These are phyloP conservation scores for Kazachstania sp. DNA, from an alignment of 1,139 yeast species.

Conservation along the genomic window DNA sequence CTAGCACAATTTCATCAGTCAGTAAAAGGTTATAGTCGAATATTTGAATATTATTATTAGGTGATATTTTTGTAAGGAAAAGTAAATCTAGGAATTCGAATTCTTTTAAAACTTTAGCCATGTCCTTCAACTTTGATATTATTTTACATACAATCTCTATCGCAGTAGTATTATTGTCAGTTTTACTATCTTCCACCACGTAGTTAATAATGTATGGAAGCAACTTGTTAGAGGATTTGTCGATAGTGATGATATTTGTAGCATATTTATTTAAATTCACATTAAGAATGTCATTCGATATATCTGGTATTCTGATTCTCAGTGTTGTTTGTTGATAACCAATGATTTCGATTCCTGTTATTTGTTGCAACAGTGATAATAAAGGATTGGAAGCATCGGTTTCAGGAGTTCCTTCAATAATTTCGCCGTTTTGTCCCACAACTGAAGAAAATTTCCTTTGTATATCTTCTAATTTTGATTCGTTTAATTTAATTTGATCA, in stretches of 20 bases:
- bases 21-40: constrained; percentile 11
- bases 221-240: not conserved
- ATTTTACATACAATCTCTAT: not conserved
- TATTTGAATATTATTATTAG: constrained; percentile 5
- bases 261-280: not conserved
- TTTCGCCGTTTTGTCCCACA: not conserved
- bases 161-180: not conserved
- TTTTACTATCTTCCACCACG: constrained; percentile 1
- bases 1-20: not conserved
- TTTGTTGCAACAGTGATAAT: not conserved
- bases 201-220: not conserved
- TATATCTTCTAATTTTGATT: not conserved
- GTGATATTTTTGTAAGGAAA: constrained; percentile 8
- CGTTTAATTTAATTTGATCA: not conserved
- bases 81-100: constrained; percentile 7
- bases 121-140: constrained; percentile 3
- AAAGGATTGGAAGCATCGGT: not conserved
- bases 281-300: not conserved
- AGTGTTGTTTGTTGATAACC: constrained; percentile 7
- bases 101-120: constrained; percentile 5
- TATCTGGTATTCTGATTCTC: not conserved
- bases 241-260: not conserved
- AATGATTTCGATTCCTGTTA: constrained; percentile 1
- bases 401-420: not conserved
- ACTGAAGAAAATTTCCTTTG: not conserved